These are phyloP conservation scores for Cryptococcus hybrid DNA, from an alignment of 1,284 basidiomycete species.

Conservation along the genomic window DNA sequence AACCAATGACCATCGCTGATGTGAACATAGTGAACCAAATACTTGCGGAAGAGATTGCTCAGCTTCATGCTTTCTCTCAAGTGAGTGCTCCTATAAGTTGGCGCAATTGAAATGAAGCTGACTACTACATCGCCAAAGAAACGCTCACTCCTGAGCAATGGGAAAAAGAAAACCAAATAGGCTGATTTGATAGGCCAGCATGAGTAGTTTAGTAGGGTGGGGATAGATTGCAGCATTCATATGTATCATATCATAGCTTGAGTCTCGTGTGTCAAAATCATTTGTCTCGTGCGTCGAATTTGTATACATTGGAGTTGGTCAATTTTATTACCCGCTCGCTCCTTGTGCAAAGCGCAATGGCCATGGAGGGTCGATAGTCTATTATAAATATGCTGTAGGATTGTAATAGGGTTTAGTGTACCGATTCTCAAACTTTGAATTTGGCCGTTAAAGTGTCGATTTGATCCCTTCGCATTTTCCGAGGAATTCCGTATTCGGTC, in stretches of 20 bases:
- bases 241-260: neutral
- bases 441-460: too few relatives aligned
- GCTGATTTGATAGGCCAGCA: neutral
- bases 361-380: too few relatives aligned
- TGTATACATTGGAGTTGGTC: too few relatives aligned
- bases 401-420: too few relatives aligned
- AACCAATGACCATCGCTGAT: neutral
- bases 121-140: constrained; percentile 20
- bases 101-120: neutral
- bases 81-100: constrained; percentile 14
- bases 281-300: too few relatives aligned
- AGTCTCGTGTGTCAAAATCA: too few relatives aligned
- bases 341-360: too few relatives aligned
- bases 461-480: too few relatives aligned
- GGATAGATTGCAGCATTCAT: neutral
- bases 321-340: too few relatives aligned
- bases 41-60: constrained; percentile 43
- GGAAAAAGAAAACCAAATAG: constrained; percentile 32
- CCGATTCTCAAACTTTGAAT: too few relatives aligned
- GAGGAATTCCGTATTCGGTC: too few relatives aligned
- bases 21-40: constrained; percentile 41
- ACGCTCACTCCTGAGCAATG: constrained; percentile 48
- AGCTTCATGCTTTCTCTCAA: constrained; percentile 49
- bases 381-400: too few relatives aligned
- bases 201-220: neutral